Evolutionary conservation across 1,284 basidiomycete genomes (phyloP), one percentile per base, ranked within the genome.

Genomic region (Ceratobasidium sp.): DNA sequence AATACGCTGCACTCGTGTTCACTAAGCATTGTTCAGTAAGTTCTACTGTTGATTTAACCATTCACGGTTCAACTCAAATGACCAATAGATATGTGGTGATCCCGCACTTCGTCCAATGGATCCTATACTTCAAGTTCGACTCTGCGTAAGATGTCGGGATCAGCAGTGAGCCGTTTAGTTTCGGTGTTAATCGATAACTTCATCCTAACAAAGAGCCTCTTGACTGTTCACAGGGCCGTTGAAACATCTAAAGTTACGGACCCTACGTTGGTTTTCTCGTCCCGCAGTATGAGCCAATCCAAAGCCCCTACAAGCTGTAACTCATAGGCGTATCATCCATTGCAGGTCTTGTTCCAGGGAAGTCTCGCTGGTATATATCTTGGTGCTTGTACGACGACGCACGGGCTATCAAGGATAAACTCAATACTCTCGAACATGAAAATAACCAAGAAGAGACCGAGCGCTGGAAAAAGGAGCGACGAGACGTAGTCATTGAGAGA

Each of bases 1-100:
- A 76, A 46, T 70, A 77, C 28, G 78, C 78, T 7, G 72, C 61
- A 18, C 67, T 79, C 3, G 46, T 79, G 5, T 79, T 79, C 44
- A 64, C 73, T 20, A 70, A 70, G 26, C 53, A 56, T 6, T 79
- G 78, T n/a, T 76, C 73, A 46, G 78, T 79, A 33, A 44, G 77
- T 33, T 23, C 58, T 49, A 49, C n/a, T 20, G 12, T 40, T 42
- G 20, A 26, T 40, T 64, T n/a, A 15, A 44, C 39, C 1, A 13
- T 20, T 40, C 15, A 64, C 20, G 26, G 23, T 44, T 64, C 3
- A 20, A 18, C 20, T 44, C 40, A 63, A 10, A 12, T 39, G 18
- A 18, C 6, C 13, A 23, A 15, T 10, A 77, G 75, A 46, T 40
- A 42, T 77, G 73, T n/a, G 73, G 73, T 28, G 55, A 77, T 23